Evolutionary conservation across 495 filamentous ascomycete genomes (phyloP).

Genomic region (Hypoxylon lienhwacheense): DNA sequence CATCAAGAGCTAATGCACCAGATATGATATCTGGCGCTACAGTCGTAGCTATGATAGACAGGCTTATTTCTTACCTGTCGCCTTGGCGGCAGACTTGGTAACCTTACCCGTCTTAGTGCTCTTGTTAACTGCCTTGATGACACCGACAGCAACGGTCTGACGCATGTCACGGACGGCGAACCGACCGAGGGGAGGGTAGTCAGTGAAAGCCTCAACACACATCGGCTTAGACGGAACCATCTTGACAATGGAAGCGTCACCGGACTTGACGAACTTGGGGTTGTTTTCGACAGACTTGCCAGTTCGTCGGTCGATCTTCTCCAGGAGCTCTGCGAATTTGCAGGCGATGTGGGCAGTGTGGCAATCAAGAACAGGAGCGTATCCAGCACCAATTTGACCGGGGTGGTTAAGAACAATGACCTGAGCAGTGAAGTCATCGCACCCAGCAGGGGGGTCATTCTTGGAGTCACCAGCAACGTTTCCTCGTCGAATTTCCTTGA

Average conservation of each 20-base stretch:
- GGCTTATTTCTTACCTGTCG: constrained; percentile 56
- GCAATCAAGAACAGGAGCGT: constrained; percentile 98
- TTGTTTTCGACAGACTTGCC: constrained; percentile 89
- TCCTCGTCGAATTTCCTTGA: constrained; percentile 99
- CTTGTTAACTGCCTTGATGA: constrained; percentile 72
- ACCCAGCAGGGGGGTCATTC: constrained; percentile 92
- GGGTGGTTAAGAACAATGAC: constrained; percentile 99
- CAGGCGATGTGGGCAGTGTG: constrained; percentile 99
- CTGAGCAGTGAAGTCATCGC: constrained; percentile 96
- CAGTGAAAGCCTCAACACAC: constrained; percentile 99
- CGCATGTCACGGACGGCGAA: constrained; percentile 95
- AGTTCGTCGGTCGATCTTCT: constrained; percentile 99
- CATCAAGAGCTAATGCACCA: constrained; percentile 18
- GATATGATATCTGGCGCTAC: background rate
- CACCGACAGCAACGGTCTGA: constrained; percentile 96
- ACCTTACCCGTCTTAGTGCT: constrained; percentile 48
- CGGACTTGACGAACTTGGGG: constrained; percentile 99
- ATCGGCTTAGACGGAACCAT: constrained; percentile 99
- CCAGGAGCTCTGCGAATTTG: constrained; percentile 97
- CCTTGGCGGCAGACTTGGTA: constrained; percentile 79
- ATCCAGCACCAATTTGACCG: constrained; percentile 97
- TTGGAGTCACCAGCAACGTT: constrained; percentile 99
- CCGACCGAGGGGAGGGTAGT: constrained; percentile 98
- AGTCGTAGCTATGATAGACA: constrained; percentile 3
- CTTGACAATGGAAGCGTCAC: constrained; percentile 99